Evolutionary conservation across 2,329 filamentous ascomycete genomes (phyloP), one percentile per base, ranked within the genome.

Genomic region (Periconia digitata): DNA sequence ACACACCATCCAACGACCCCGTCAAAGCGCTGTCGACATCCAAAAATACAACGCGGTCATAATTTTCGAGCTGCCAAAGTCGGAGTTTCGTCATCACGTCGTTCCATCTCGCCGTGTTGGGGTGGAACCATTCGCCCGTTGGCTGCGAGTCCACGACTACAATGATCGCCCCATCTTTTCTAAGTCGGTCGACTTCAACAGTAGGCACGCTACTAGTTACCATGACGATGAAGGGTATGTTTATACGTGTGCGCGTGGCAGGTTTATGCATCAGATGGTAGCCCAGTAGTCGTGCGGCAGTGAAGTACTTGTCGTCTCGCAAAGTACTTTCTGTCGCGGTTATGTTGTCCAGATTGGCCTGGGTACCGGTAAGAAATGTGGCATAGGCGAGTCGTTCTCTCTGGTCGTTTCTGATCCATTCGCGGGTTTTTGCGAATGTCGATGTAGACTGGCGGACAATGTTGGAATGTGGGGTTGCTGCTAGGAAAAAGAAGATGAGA

Each of bases 251-350:
- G 10, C 41, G 41, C 8, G 41, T 44, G 18, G 16, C 23, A n/a
- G 41, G 32, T 21, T 44, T 44, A 32, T 44, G 41, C 29, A 44
- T 44, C 8, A 44, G 32, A 20, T 44, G 41, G 29, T 44, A 44
- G 16, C 29, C 41, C n/a, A 44, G 41, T 20, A 44, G 27, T 12
- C 41, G 41, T 7, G 41, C 27, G 18, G 41, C 41, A 17, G 41
- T 44, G 29, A 44, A 44, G 41, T 44, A 44, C 21, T 36, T 44
- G 21, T 44, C 41, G 2, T 29, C 16, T 10, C 34, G 10, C 6
- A 35, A 43, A 35, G n/a, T 36, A 6, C n/a, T 20, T 20, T 43
- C 41, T 8, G 41, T 34, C 10, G 21, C 18, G 41, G 41, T 44
- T 18, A 37, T 36, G 20, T 44, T 44, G 41, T 37, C 29, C 6